phyloP scores from a whole-genome alignment of 305 asterid species.

The Caryopteris hybrid region DNA sequence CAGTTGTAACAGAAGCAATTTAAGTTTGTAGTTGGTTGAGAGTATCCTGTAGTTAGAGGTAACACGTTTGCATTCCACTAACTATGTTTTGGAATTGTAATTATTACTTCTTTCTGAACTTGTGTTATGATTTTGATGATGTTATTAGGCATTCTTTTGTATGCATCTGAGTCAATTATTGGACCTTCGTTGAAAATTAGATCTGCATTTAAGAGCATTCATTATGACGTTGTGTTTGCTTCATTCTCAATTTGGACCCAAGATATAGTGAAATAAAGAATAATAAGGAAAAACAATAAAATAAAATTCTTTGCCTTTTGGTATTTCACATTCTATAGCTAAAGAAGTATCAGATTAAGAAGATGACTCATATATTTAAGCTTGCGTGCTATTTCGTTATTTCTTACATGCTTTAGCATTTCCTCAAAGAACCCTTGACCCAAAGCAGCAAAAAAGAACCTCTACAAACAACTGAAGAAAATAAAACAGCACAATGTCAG shows the following conservation, averaged over 20 bases:
- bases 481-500: not conserved
- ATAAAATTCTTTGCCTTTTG: not conserved
- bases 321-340: not conserved
- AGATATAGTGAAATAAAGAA: not conserved
- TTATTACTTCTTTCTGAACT: not conserved
- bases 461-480: not conserved
- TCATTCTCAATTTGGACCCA: slow-evolving; percentile 1
- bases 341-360: not conserved
- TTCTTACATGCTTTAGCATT: not conserved
- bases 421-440: not conserved
- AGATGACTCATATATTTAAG: not conserved
- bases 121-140: not conserved
- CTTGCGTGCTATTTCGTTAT: not conserved
- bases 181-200: not conserved
- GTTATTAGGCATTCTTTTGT: not conserved
- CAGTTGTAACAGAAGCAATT: not conserved
- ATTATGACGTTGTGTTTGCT: not conserved
- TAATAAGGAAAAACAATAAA: not conserved
- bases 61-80: not conserved
- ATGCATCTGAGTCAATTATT: not conserved
- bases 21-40: not conserved
- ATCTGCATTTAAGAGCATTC: not conserved
- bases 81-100: not conserved
- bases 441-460: not conserved
- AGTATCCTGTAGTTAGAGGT: not conserved